Percentiles rank a stretch among this genome's conserved stretches.
phyloP scores from a whole-genome alignment of 495 filamentous ascomycete genomes.

The Penicillium alfredii region DNA sequence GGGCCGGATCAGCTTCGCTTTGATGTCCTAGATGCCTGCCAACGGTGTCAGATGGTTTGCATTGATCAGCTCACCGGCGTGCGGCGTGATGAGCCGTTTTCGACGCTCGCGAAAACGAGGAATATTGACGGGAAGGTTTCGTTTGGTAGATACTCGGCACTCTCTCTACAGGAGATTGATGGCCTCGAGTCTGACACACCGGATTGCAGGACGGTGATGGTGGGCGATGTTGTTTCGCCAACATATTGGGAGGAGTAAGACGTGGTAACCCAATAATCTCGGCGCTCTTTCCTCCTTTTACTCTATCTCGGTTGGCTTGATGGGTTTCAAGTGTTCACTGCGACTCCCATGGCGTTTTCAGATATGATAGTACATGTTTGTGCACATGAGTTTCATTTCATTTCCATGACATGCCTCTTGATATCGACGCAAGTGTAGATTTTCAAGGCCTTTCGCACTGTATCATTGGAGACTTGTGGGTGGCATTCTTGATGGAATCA shows the following conservation, averaged over 20 bases:
- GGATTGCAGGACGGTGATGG: conserved; percentile 31
- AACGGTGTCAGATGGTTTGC: conserved; percentile 93
- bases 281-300: too few species aligned
- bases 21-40: conserved; percentile 72
- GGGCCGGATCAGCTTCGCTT: conserved; percentile 40
- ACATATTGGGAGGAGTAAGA: conserved; percentile 17
- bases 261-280: too few species aligned
- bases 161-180: conserved; percentile 17
- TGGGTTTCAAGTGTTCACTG: too few species aligned
- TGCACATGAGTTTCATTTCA: too few species aligned
- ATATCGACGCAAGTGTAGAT: too few species aligned
- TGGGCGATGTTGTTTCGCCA: conserved; percentile 39
- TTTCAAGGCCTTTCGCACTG: too few species aligned
- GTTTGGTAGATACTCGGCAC: conserved; percentile 72
- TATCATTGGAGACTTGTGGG: too few species aligned
- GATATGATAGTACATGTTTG: too few species aligned
- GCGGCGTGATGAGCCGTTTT: conserved; percentile 77
- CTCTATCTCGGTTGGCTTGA: too few species aligned
- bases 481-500: too few species aligned
- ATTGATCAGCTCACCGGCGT: conserved; percentile 77
- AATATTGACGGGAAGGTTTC: conserved; percentile 74
- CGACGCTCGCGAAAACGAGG: conserved; percentile 80
- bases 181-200: conserved; percentile 14
- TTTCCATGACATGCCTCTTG: too few species aligned
- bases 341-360: too few species aligned